Percentiles rank a stretch among this genome's conserved stretches.
These are phyloP conservation scores for Penicillium concentricum DNA, from an alignment of 2,329 filamentous ascomycete genomes.

Conservation along the genomic window DNA sequence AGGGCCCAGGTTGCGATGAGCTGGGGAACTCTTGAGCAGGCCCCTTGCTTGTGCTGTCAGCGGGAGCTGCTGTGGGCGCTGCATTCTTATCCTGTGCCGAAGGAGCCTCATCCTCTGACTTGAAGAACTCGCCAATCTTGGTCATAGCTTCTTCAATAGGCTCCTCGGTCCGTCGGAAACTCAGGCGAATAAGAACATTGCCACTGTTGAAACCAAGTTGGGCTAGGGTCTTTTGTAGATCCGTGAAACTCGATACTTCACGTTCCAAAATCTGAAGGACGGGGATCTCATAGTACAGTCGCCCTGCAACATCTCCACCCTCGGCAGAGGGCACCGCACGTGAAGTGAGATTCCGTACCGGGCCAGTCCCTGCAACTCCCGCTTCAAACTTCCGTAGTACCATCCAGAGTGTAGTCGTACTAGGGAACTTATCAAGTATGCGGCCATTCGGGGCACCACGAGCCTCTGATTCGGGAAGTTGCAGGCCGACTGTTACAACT, in stretches of 20 bases:
- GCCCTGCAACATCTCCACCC: conserved; percentile 61
- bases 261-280: conserved; percentile 80
- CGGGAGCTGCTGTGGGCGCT: conserved; percentile 1
- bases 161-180: conserved; percentile 71
- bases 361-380: conserved; percentile 60
- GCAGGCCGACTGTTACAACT: conserved; percentile 83
- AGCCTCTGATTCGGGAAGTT: conserved; percentile 72
- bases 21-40: conserved; percentile 12
- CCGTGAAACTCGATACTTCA: conserved; percentile 71
- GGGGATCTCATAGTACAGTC: conserved; percentile 85
- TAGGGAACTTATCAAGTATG: conserved; percentile 81
- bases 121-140: conserved; percentile 76
- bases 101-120: conserved; percentile 41
- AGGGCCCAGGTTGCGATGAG: conserved; percentile 8
- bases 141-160: conserved; percentile 83
- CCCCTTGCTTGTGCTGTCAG: conserved; percentile 4
- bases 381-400: conserved; percentile 88
- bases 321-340: conserved; percentile 66
- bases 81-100: conserved; percentile 14
- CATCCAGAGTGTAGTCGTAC: conserved; percentile 84
- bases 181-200: conserved; percentile 73
- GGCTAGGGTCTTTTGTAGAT: conserved; percentile 83
- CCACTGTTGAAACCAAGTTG: conserved; percentile 87
- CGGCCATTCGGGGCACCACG: conserved; percentile 63
- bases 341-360: conserved; percentile 76